A percentile compares a stretch with the other conserved stretches of the same genome.
Evolutionary conservation across 768 basidiomycete genomes (phyloP).

Genomic region (Scleroderma bovista): DNA sequence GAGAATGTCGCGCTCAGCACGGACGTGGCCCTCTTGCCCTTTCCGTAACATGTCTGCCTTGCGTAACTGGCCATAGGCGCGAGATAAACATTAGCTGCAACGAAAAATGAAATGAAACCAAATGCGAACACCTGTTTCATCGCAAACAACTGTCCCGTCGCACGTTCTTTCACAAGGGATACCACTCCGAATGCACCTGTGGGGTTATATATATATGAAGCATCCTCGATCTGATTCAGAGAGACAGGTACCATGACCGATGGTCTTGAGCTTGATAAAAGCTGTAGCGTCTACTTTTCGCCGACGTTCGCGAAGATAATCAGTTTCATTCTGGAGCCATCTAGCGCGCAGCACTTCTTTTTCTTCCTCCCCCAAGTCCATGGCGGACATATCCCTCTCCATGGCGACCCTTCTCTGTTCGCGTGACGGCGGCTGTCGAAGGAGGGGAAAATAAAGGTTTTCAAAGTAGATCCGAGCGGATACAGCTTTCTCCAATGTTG

Average conservation of each 20-base stretch:
- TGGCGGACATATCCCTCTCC: constrained; percentile 78
- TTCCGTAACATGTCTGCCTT: constrained; percentile 93
- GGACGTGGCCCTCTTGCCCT: constrained; percentile 95
- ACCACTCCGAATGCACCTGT: constrained; percentile 95
- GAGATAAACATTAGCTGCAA: constrained; percentile 18
- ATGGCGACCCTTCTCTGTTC: constrained; percentile 82
- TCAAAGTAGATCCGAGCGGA: constrained; percentile 92
- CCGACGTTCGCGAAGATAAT: constrained; percentile 80
- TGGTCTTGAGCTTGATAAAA: constrained; percentile 87
- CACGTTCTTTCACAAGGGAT: constrained; percentile 79
- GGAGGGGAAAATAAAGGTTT: constrained; percentile 80
- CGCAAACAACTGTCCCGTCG: constrained; percentile 77
- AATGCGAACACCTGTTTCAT: constrained; percentile 82
- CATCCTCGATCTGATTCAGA: constrained; percentile 21
- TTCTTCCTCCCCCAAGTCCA: constrained; percentile 65
- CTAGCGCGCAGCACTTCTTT: constrained; percentile 67
- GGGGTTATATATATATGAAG: constrained; percentile 23
- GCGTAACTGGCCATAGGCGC: constrained; percentile 49
- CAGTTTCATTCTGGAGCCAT: constrained; percentile 86
- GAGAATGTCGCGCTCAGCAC: constrained; percentile 91
- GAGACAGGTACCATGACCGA: constrained; percentile 73
- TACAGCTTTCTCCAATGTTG: constrained; percentile 90
- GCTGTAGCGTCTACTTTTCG: constrained; percentile 78
- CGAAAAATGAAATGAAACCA: constrained; percentile 21
- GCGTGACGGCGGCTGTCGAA: constrained; percentile 79